Evolutionary conservation across 441 rosid genomes (phyloP), one percentile per base, ranked within the genome.

Genomic region (Erodium trifolium): DNA sequence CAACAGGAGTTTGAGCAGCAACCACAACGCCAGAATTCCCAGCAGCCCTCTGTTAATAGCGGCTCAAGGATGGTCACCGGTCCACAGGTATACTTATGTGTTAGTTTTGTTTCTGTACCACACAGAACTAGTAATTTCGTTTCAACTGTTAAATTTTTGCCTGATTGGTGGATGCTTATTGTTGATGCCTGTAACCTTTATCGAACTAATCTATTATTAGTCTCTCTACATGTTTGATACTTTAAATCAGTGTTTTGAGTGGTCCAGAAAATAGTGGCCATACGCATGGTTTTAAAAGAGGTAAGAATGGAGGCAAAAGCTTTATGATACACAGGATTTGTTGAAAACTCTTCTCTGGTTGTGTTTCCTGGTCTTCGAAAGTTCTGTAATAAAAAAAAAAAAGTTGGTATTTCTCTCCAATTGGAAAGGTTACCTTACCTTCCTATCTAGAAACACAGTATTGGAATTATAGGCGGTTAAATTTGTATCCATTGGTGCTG

Each of bases 1-100:
- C 98, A 95, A 71, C 92, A 92, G 76, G 97, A 92, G 75, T 92
- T 87, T 79, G 97, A 90, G 63, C 96, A 85, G 70, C 92, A 80
- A 71, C 87, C 86, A 8, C 93, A 80, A 43, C 87, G 85, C 70
- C 80, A 80, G 31, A 79, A 81, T 72, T 8, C 68, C 67, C 90
- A 83, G 71, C 94, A 18, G 75, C 80, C 88, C 73, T 64, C 92
- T 2, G 14, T 66, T 59, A 72, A 73, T 66, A 80, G 81, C 18
- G 72, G 78, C 53, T 88, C 95, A 17, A 83, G 95, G 81, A 76
- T 94, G 71, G 62, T 87, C 66, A 88, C 96, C 53, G 99, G 97
- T 67, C 97, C 97, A 53, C 92, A 79, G 99, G 99, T 92, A 87
- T 31, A 60, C 62, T 64, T 64, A 67, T 17, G 9, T n/a, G 14